Evolutionary conservation across 257 asterid species (phyloP).

Genomic region (Capsicum pubescens): DNA sequence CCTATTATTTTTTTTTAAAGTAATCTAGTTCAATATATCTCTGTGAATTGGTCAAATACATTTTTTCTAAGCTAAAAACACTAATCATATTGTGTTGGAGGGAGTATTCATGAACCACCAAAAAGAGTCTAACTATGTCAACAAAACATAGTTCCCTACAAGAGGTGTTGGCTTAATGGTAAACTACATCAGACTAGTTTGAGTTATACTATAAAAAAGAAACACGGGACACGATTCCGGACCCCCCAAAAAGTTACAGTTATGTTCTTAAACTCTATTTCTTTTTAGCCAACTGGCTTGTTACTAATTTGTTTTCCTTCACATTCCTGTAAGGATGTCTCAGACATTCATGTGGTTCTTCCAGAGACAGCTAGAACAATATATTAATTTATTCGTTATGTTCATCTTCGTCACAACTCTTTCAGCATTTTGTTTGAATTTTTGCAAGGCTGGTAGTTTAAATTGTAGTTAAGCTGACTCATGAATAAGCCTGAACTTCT

Average conservation of each 20-base stretch:
- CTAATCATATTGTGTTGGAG: background rate
- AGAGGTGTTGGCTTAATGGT: background rate
- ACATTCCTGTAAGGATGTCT: background rate
- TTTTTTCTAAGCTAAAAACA: background rate
- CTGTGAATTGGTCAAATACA: background rate
- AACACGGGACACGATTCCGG: background rate
- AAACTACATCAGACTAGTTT: background rate
- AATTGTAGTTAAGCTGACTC: background rate
- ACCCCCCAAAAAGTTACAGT: background rate
- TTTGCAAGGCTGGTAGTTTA: constrained; percentile 6
- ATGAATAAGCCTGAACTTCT: background rate
- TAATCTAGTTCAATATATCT: background rate
- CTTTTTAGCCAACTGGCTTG: background rate
- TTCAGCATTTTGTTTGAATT: constrained; percentile 22
- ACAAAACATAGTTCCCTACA: background rate
- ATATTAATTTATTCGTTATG: background rate
- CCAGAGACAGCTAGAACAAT: background rate
- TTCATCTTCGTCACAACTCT: background rate
- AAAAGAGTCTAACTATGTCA: background rate
- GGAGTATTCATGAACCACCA: constrained; percentile 6
- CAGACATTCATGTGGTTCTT: background rate
- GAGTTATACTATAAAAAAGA: background rate
- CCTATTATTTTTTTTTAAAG: background rate
- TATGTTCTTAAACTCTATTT: background rate
- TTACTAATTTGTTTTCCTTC: constrained; percentile 5